These are phyloP conservation scores for Colletotrichum liriopes DNA, from an alignment of 2,329 filamentous ascomycete species.

Conservation along the genomic window DNA sequence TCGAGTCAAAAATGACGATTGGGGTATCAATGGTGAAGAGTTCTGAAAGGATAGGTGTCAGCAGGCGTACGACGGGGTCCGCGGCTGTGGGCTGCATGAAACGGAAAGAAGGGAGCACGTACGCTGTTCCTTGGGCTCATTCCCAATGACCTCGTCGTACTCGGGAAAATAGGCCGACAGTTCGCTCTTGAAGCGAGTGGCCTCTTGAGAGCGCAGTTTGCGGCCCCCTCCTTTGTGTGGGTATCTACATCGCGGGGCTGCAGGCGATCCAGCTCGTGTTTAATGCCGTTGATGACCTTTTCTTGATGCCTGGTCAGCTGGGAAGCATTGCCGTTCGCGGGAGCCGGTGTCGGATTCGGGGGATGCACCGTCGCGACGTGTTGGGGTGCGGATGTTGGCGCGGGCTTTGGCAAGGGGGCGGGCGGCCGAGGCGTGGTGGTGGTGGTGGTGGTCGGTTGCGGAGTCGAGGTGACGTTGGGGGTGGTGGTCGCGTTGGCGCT, in stretches of 20 bases:
- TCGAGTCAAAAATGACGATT: slow-evolving; percentile 77
- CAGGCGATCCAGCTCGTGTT: slow-evolving; percentile 72
- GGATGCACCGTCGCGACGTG: slow-evolving; percentile 42
- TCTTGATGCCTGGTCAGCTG: slow-evolving; percentile 66
- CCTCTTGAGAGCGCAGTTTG: slow-evolving; percentile 89
- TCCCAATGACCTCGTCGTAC: slow-evolving; percentile 94
- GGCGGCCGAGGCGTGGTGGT: slow-evolving; percentile 30
- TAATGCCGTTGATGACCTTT: slow-evolving; percentile 74
- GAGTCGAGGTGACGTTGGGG: slow-evolving; percentile 35
- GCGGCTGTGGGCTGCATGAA: background rate
- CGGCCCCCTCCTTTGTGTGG: slow-evolving; percentile 72
- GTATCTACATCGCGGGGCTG: slow-evolving; percentile 62
- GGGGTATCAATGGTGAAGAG: slow-evolving; percentile 80
- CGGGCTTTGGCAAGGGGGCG: slow-evolving; percentile 27
- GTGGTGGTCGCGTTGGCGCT: slow-evolving; percentile 33
- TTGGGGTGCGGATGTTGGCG: slow-evolving; percentile 26
- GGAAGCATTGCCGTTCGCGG: slow-evolving; percentile 45
- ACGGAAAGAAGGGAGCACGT: slow-evolving; percentile 53
- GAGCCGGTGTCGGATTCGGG: slow-evolving; percentile 43
- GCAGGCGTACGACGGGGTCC: background rate
- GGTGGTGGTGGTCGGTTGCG: slow-evolving; percentile 39
- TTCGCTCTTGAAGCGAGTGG: slow-evolving; percentile 90
- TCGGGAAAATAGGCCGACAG: slow-evolving; percentile 92
- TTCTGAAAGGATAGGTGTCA: slow-evolving; percentile 66
- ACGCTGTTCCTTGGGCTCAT: slow-evolving; percentile 85